Conservation (phyloP, 306 rosid species). For the Lotus japonicus region DNA sequence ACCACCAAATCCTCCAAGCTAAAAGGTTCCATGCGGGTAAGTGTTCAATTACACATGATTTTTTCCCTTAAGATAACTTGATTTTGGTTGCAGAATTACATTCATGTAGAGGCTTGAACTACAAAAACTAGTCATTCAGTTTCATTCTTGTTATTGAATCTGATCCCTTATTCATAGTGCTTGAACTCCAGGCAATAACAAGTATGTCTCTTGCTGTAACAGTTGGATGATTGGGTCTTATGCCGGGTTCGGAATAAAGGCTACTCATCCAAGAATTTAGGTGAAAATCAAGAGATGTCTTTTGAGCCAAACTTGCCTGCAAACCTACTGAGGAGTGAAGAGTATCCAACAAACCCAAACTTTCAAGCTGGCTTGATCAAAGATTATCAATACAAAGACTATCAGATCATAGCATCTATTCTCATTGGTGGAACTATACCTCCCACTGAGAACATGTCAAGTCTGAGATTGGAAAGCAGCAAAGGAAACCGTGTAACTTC, state of each 20-base stretch:
- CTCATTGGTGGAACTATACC: slow-evolving; percentile 47
- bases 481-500: slow-evolving; percentile 17
- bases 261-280: slow-evolving; percentile 24
- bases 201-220: slow-evolving; percentile 15
- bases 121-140: too few relatives aligned
- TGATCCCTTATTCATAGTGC: neutral
- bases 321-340: slow-evolving; percentile 21
- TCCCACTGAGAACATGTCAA: slow-evolving; percentile 32
- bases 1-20: slow-evolving; percentile 26
- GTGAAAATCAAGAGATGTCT: slow-evolving; percentile 35
- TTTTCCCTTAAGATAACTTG: neutral
- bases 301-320: slow-evolving; percentile 14
- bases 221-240: slow-evolving; percentile 81
- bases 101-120: too few relatives aligned
- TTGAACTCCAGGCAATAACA: slow-evolving; percentile 4
- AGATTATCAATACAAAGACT: slow-evolving; percentile 45
- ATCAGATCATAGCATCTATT: slow-evolving; percentile 43
- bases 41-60: neutral
- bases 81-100: too few relatives aligned
- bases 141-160: neutral
- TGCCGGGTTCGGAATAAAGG: slow-evolving; percentile 67
- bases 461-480: slow-evolving; percentile 19
- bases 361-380: slow-evolving; percentile 22
- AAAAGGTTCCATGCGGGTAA: slow-evolving; percentile 70
- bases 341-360: slow-evolving; percentile 20